Base-by-base conservation (phyloP, 2,329 filamentous ascomycete genomes). In the Kalmusia sp. region DNA sequence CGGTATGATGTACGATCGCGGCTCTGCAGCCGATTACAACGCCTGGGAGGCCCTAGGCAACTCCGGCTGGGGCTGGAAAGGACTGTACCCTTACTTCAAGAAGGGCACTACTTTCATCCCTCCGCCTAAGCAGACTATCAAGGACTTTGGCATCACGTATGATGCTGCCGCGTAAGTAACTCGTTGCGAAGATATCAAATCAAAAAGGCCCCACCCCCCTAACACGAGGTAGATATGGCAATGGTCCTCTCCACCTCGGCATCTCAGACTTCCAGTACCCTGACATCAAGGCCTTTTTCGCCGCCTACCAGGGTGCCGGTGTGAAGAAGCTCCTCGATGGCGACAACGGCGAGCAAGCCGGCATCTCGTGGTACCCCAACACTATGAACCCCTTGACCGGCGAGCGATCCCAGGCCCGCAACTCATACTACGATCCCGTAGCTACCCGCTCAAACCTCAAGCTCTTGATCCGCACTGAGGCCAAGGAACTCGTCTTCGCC, bases 11-110 rank as follows among this genome's bases (percentile, higher is more conserved):
- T 75, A 71, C 44, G 69, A 71, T 38, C 64, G 74, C 8, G 75
- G 67, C 8, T 62, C 65, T 24, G 59, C 62, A n/a, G 69, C 58
- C 8, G 74, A 76, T 52, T 77, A 75, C 49, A 80, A 87, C 65
- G 78, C 78, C 2, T 88, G 85, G 85, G 80, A 79, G 49, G 71
- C 75, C n/a, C 65, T 88, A 17, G 85, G 85, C 1, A 87, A 87
- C 60, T 51, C 68, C 2, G 84, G 83, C 3, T 88, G 85, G 85
- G 77, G 79, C 1, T 87, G 82, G 82, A 71, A 82, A 34, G 75
- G 75, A 6, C 55, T 82, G 19, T 59, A 71, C 19, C 62, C 65
- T 1, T 70, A 58, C 49, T 71, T 68, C 55, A 65, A 63, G 39
- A 69, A 71, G 54, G 54, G 60, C 12, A 69, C 67, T n/a, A 54